Conservation (phyloP, 768 basidiomycete genomes). For the Tricholoma flavovirens region DNA sequence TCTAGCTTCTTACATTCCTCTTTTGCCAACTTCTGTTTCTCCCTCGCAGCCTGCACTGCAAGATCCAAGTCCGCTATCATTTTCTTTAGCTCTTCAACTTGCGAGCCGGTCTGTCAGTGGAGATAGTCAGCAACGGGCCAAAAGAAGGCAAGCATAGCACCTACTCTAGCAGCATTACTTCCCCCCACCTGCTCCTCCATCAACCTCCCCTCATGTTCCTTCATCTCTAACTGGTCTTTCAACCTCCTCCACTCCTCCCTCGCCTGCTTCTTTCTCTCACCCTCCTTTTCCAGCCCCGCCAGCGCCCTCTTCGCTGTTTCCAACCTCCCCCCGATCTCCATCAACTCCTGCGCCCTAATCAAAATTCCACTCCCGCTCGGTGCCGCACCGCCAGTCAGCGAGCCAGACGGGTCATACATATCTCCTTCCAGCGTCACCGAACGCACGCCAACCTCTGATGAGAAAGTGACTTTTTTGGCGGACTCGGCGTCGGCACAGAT, state of each 20-base stretch:
- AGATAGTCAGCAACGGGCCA: background rate
- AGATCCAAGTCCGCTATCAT: constrained; percentile 52
- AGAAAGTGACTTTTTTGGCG: constrained; percentile 86
- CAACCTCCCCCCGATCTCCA: constrained; percentile 59
- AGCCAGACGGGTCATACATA: constrained; percentile 94
- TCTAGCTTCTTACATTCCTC: constrained; percentile 84
- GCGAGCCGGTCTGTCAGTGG: constrained; percentile 59
- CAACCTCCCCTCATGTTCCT: constrained; percentile 78
- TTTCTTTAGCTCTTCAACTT: constrained; percentile 69
- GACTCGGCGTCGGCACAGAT: constrained; percentile 86
- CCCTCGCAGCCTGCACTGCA: constrained; percentile 58
- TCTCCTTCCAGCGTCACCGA: constrained; percentile 95
- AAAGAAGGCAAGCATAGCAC: constrained; percentile 17
- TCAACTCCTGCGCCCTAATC: constrained; percentile 77
- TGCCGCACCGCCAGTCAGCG: constrained; percentile 85
- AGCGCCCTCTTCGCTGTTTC: constrained; percentile 43
- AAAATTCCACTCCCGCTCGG: constrained; percentile 71
- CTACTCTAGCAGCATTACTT: constrained; percentile 84
- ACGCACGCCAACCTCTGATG: constrained; percentile 55
- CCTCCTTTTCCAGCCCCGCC: constrained; percentile 47
- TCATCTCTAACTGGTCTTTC: constrained; percentile 76
- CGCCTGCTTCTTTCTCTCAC: constrained; percentile 42
- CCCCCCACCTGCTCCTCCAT: constrained; percentile 81
- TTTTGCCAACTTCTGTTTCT: constrained; percentile 71
- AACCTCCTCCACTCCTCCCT: constrained; percentile 58